These are phyloP conservation scores for Avena atlantica DNA, from an alignment of 176 grass and related monocot species.

Conservation along the genomic window DNA sequence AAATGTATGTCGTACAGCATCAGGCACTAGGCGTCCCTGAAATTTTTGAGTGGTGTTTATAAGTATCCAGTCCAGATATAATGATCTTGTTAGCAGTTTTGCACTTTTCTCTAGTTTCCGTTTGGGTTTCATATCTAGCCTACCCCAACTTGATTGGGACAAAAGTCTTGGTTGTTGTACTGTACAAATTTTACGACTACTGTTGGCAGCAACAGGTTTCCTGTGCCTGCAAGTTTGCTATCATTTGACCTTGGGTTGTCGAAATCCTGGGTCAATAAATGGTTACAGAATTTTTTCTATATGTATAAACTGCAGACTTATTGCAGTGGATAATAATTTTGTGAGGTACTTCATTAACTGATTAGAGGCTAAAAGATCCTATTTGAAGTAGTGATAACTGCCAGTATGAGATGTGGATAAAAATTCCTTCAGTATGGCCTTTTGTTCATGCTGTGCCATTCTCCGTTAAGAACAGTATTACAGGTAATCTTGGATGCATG, in stretches of 20 bases:
- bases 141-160: no score
- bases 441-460: conserved; percentile 16
- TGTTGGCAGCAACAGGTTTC: conserved; percentile 9
- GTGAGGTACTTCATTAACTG: background rate
- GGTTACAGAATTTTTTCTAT: background rate
- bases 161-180: no score
- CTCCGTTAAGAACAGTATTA: conserved; percentile 2
- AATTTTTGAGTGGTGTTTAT: background rate
- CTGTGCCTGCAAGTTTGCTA: conserved; percentile 18
- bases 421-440: conserved; percentile 4
- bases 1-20: background rate
- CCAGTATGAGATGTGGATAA: background rate
- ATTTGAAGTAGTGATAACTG: conserved; percentile 23
- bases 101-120: no score
- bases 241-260: background rate
- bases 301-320: conserved; percentile 1
- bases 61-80: conserved; percentile 15
- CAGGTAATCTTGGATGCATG: conserved; percentile 10
- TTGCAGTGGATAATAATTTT: conserved; percentile 13
- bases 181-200: conserved; percentile 11
- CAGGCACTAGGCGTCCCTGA: background rate
- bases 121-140: no score
- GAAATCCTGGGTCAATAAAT: conserved; percentile 22
- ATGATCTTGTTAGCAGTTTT: conserved; percentile 5
- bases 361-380: background rate